These are phyloP conservation scores for Magnolia changhungtana DNA, from an alignment of 164 flowering plant genomes.

Conservation along the genomic window DNA sequence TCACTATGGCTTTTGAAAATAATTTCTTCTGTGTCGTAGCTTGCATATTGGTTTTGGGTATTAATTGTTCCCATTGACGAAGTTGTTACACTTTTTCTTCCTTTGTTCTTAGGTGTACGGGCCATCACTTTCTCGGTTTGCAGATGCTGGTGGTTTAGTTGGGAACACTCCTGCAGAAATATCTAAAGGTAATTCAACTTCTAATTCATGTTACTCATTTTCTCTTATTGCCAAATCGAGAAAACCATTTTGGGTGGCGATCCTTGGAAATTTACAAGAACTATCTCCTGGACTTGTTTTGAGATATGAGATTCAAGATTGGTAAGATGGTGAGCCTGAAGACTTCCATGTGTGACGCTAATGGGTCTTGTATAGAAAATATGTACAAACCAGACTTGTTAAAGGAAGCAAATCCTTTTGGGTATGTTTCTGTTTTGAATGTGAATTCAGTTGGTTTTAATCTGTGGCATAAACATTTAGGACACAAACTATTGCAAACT, in stretches of 20 bases:
- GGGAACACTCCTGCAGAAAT: constrained; percentile 81
- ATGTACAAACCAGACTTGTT: too few relatives aligned
- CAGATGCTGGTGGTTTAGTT: constrained; percentile 69
- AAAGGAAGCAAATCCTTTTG: too few relatives aligned
- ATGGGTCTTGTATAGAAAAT: too few relatives aligned
- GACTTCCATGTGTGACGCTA: too few relatives aligned
- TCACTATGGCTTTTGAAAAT: not conserved
- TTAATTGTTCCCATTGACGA: not conserved
- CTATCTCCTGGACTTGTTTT: not conserved
- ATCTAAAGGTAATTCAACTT: constrained; percentile 54
- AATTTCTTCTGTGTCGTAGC: not conserved
- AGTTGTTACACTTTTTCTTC: not conserved
- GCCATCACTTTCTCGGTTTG: constrained; percentile 74
- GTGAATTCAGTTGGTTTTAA: too few relatives aligned
- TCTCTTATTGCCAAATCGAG: not conserved
- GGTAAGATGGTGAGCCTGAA: too few relatives aligned
- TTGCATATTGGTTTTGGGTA: not conserved
- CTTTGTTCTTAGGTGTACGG: constrained; percentile 60
- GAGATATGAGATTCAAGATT: too few relatives aligned
- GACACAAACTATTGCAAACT: too few relatives aligned
- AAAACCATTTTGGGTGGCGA: not conserved
- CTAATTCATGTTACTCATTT: not conserved
- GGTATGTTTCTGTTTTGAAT: too few relatives aligned
- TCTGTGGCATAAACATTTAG: too few relatives aligned
- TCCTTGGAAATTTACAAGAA: too few relatives aligned